These are phyloP conservation scores for Lobulomyces angularis DNA, from an alignment of 192 early-diverging fungal species.

Conservation along the genomic window DNA sequence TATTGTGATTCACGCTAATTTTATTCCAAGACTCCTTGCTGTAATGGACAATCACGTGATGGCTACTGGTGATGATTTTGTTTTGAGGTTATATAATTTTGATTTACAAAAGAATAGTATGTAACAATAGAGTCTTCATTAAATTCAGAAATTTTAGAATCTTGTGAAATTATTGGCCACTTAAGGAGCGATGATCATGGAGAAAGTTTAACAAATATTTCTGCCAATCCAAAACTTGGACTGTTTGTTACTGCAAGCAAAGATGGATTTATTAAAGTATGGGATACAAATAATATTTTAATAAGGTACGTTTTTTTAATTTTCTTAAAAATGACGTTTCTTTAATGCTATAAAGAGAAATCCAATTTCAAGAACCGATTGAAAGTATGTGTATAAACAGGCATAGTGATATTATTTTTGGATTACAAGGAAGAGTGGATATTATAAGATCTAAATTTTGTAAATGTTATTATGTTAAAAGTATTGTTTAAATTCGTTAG, in stretches of 20 bases:
- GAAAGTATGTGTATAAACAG: slow-evolving; percentile 19
- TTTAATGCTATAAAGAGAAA: slow-evolving; percentile 16
- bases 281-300: slow-evolving; percentile 29
- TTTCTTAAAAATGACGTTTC: not conserved
- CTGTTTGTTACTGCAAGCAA: slow-evolving; percentile 22
- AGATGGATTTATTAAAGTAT: slow-evolving; percentile 29
- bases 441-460: too few relatives aligned
- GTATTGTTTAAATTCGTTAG: too few relatives aligned
- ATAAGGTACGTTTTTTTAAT: slow-evolving; percentile 14
- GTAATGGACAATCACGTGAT: slow-evolving; percentile 20
- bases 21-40: slow-evolving; percentile 17
- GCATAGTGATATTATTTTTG: too few relatives aligned
- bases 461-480: too few relatives aligned
- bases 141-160: slow-evolving; percentile 13
- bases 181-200: slow-evolving; percentile 34
- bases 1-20: slow-evolving; percentile 20
- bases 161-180: slow-evolving; percentile 19
- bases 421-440: too few relatives aligned
- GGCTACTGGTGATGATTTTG: slow-evolving; percentile 20
- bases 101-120: slow-evolving; percentile 14
- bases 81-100: slow-evolving; percentile 26
- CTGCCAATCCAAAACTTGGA: slow-evolving; percentile 13
- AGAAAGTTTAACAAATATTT: slow-evolving; percentile 23
- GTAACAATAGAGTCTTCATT: not conserved
- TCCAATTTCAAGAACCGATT: slow-evolving; percentile 32